Evolutionary conservation across 257 asterid species (phyloP).

Genomic region (Anisodus acutangulus): DNA sequence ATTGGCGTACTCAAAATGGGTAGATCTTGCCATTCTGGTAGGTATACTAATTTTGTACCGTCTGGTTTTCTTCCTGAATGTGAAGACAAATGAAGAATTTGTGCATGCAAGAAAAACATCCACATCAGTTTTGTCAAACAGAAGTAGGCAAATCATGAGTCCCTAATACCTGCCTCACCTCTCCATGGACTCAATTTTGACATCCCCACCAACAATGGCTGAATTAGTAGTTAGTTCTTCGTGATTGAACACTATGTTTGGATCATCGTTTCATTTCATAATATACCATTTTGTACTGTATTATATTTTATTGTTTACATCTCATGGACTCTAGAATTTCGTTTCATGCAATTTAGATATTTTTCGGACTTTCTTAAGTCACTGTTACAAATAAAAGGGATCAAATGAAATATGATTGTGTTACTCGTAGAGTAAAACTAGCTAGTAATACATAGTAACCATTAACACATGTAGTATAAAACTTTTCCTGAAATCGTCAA

Average conservation of each 20-base stretch:
- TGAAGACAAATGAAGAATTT: conserved; percentile 21
- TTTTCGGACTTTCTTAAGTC: not conserved
- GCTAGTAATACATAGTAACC: too few species aligned
- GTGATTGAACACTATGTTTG: not conserved
- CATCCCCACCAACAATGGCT: not conserved
- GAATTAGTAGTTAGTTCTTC: not conserved
- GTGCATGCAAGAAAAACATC: conserved; percentile 8
- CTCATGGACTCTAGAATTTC: not conserved
- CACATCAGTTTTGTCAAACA: not conserved
- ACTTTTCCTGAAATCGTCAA: not conserved
- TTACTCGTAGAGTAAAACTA: not conserved
- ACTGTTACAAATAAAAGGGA: not conserved
- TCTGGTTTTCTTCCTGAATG: conserved; percentile 12
- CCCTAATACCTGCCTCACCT: not conserved
- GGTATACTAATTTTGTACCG: conserved; percentile 16
- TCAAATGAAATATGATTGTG: not conserved
- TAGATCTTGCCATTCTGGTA: conserved; percentile 18
- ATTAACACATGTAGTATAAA: too few species aligned
- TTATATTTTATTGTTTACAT: not conserved
- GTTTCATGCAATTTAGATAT: not conserved
- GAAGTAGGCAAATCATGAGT: conserved; percentile 11
- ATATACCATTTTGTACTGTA: not conserved
- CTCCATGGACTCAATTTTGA: not conserved
- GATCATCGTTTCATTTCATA: not conserved
- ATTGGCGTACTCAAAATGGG: conserved; percentile 30